A percentile compares a stretch with the other conserved stretches of the same genome.
Evolutionary conservation across 2,329 filamentous ascomycete species (phyloP).

Genomic region (Cytospora schulzeri): DNA sequence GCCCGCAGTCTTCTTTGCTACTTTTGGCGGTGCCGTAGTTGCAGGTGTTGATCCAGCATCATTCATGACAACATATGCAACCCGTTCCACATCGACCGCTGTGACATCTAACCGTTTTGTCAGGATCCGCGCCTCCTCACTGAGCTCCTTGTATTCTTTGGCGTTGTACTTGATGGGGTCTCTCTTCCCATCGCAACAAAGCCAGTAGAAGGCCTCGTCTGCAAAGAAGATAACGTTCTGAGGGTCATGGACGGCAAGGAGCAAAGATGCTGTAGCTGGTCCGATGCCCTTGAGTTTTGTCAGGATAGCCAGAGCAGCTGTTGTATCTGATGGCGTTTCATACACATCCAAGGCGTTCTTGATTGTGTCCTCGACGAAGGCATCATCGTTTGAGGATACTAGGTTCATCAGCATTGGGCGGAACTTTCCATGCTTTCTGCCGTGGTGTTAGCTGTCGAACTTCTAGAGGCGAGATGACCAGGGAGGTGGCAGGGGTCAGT

Average conservation of each 20-base stretch:
- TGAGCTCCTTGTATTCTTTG: constrained; percentile 67
- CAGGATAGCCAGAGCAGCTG: constrained; percentile 55
- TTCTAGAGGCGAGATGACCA: neutral
- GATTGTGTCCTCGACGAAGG: constrained; percentile 50
- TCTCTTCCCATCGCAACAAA: constrained; percentile 56
- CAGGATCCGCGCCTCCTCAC: constrained; percentile 45
- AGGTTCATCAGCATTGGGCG: constrained; percentile 63
- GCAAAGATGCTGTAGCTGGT: constrained; percentile 75
- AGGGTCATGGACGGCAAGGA: constrained; percentile 67
- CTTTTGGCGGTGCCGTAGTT: constrained; percentile 1
- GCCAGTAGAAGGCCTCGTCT: constrained; percentile 77
- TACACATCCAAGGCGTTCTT: constrained; percentile 54
- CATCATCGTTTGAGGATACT: constrained; percentile 61
- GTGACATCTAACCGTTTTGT: constrained; percentile 52
- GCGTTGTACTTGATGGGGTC: constrained; percentile 66
- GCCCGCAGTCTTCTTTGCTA: constrained; percentile 13
- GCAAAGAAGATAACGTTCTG: constrained; percentile 71
- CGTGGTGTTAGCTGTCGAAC: neutral
- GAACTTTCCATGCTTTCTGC: constrained; percentile 63
- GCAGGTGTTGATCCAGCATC: constrained; percentile 23
- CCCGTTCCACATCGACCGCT: constrained; percentile 68
- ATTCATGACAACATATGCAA: constrained; percentile 69
- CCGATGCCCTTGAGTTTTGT: constrained; percentile 72
- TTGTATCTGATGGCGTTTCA: constrained; percentile 38
- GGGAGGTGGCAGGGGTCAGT: neutral